Evolutionary conservation across 306 rosid genomes (phyloP), one percentile per base, ranked within the genome.

Genomic region (Glycine soja): DNA sequence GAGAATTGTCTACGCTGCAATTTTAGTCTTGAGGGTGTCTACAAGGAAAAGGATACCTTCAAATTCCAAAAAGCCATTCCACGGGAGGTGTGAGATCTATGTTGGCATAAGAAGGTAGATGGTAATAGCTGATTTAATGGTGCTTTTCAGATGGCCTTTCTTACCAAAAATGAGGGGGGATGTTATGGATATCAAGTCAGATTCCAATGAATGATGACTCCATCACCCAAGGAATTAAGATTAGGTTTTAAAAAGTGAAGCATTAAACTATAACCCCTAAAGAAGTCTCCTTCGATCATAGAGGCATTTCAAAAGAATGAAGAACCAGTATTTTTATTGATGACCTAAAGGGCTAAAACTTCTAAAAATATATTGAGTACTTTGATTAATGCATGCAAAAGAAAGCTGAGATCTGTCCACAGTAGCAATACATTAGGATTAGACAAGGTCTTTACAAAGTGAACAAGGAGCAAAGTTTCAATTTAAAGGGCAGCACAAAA

Each of bases 1-100:
- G n/a, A 47, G 56, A 67, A 67, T 12, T 45, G 70, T 57, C 70
- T 54, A 45, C 64, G 34, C 18, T 45, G 19, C 24, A 66, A 46
- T 74, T 65, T 58, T 32, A 68, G 67, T 46, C 54, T 13, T 8
- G 11, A 66, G 43, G 75, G 16, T 36, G 18, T 48, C 34, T 63
- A 63, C 38, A 61, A 36, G 10, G 34, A 18, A 13, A 59, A 75
- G 53, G 18, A 62, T 52, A 71, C 64, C 76, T 69, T 79, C 59
- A 40, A 40, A 40, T 40, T 40, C 43, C 8, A 8, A 16, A 79
- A 48, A 48, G 54, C 54, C 11, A 83, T 66, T 72, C 64, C 12
- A 16, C 12, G 68, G 18, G 36, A 63, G 58, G 53, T 2, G 0
- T 36, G 75, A 53, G 11, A 13, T 38, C 15, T 10, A 12, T 14